Conservation (phyloP, 1,139 yeast species). For the Suhomyces atakaporum region DNA sequence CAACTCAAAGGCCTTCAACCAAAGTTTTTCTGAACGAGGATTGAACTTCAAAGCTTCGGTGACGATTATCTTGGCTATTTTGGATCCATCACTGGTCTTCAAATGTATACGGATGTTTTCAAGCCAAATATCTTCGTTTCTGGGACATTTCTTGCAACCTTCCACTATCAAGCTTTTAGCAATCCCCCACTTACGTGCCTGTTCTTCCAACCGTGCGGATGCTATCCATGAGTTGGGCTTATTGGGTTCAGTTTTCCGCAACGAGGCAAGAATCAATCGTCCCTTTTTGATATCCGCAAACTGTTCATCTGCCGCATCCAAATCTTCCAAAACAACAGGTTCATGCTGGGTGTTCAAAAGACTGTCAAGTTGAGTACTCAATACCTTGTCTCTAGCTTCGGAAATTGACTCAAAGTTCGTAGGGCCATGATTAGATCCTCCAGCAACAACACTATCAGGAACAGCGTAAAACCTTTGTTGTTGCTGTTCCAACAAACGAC, state of each 20-base stretch:
- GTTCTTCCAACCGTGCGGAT: conserved; percentile 77
- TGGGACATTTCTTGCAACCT: conserved; percentile 73
- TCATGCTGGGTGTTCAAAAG: conserved; percentile 10
- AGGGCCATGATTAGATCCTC: conserved; percentile 21
- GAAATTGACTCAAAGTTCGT: conserved; percentile 54
- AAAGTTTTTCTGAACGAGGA: conserved; percentile 58
- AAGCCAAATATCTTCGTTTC: conserved; percentile 76
- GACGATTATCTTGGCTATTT: conserved; percentile 54
- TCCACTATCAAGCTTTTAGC: conserved; percentile 67
- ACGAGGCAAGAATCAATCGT: conserved; percentile 62
- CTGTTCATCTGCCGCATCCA: conserved; percentile 11
- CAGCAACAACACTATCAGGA: conserved; percentile 66
- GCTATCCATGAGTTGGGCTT: conserved; percentile 88
- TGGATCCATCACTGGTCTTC: conserved; percentile 40
- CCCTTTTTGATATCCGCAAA: conserved; percentile 60
- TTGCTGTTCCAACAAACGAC: conserved; percentile 61
- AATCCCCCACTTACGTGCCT: conserved; percentile 51
- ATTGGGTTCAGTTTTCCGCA: conserved; percentile 71
- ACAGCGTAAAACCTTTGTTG: conserved; percentile 77
- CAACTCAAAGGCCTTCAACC: conserved; percentile 70
- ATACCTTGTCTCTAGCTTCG: conserved; percentile 52
- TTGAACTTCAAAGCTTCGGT: conserved; percentile 66
- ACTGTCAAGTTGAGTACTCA: conserved; percentile 49
- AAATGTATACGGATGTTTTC: conserved; percentile 72
- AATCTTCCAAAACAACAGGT: neutral